These are phyloP conservation scores for Bipolaris bicolor DNA, from an alignment of 2,329 filamentous ascomycete species.

Conservation along the genomic window DNA sequence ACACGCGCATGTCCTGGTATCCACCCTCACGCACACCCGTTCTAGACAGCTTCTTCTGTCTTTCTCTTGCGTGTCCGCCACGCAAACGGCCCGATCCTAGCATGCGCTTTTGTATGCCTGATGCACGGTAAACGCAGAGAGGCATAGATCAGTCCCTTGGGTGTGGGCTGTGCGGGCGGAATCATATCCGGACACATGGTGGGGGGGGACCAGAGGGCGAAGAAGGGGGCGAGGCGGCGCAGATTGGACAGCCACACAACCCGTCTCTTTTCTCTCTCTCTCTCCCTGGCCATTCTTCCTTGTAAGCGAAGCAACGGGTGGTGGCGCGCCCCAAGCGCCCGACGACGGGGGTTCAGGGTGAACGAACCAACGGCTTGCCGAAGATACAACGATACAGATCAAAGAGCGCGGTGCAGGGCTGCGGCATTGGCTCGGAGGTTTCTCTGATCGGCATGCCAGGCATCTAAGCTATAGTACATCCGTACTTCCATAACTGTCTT, in stretches of 20 bases:
- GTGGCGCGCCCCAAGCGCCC: neutral
- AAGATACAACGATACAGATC: conserved; percentile 1
- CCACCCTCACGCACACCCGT: neutral
- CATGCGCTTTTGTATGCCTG: neutral
- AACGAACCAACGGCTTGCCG: conserved; percentile 2
- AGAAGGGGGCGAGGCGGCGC: neutral
- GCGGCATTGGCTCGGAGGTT: conserved; percentile 8
- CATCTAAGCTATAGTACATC: neutral
- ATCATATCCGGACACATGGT: neutral
- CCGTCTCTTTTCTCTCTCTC: neutral
- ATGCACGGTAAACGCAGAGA: neutral
- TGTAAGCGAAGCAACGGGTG: neutral
- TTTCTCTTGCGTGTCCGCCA: neutral
- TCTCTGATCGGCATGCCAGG: conserved; percentile 3
- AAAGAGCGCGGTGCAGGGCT: neutral
- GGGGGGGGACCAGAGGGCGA: neutral
- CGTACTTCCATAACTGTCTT: no score
- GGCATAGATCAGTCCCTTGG: neutral
- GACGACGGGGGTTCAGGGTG: neutral
- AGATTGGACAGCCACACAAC: neutral
- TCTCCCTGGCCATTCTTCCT: neutral
- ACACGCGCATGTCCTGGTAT: neutral
- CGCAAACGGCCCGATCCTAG: conserved; percentile 1
- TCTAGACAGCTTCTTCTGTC: neutral
- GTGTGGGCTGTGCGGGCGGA: conserved; percentile 3